Base-by-base conservation (phyloP, 2,329 filamentous ascomycete genomes). In the Ampelomyces quisqualis region DNA sequence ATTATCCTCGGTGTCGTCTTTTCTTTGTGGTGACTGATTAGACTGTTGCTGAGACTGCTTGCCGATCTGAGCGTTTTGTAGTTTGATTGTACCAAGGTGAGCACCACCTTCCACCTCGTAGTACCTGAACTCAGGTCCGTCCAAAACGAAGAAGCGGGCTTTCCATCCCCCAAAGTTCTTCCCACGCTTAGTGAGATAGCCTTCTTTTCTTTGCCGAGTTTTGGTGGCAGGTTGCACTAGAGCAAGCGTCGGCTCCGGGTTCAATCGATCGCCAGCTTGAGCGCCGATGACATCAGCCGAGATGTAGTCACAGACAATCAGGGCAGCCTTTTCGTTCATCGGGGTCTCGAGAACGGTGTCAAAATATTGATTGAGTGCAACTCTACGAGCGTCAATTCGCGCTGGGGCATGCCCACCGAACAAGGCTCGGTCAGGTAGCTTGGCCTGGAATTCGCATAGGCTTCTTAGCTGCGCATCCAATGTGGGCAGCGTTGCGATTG, bases 141-240 rank as follows among this genome's bases (percentile, higher is more conserved):
- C 80, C 3, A 88, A 72, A 10, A 85, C 76, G 58, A 87, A 87
- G 58, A 81, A 86, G 42, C 84, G 74, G 8, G 90, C 90, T 70
- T 98, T 98, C 93, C 93, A 98, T 34, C 93, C 93, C 36, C 93
- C 93, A 71, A 98, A 98, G 61, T 97, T 97, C 76, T 98, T 98
- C 34, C 93, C 93, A 55, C 88, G 82, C 73, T 98, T 98, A 2
- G 93, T 97, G 34, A 98, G 73, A 67, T 97, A 98, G 7, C 93
- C 93, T 62, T 84, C 90, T 61, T 88, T 89, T 44, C 84, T 77
- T 7, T 85, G 82, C 81, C 55, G 84, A 81, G 5, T 81, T 36
- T 60, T 64, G 3, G 58, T 34, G 43, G 60, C 73, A 71, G 60
- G 66, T 23, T 67, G 62, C 26, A 73, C 68, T 17, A 60, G 64